These are phyloP conservation scores for Calonectria pauciramosa DNA, from an alignment of 2,329 filamentous ascomycete genomes.

Conservation along the genomic window DNA sequence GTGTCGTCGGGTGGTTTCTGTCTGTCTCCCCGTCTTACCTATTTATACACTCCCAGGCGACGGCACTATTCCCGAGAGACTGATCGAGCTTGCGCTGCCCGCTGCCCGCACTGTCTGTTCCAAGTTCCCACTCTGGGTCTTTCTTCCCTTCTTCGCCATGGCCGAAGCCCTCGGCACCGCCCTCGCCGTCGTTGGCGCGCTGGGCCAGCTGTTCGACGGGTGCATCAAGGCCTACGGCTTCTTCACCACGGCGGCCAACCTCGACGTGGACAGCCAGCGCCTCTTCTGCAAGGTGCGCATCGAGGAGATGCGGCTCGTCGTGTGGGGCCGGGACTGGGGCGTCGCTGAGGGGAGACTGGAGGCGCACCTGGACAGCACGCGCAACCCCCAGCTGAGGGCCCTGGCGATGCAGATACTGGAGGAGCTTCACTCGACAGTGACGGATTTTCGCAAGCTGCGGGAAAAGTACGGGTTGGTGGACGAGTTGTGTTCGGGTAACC, in stretches of 20 bases:
- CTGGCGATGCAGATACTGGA: slow-evolving; percentile 58
- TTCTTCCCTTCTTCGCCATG: slow-evolving; percentile 26
- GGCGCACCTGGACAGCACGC: slow-evolving; percentile 54
- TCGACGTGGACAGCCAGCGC: slow-evolving; percentile 59
- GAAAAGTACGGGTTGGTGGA: slow-evolving; percentile 58
- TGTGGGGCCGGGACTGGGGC: slow-evolving; percentile 64
- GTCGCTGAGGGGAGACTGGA: slow-evolving; percentile 61
- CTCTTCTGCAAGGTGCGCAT: slow-evolving; percentile 63
- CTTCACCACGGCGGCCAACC: slow-evolving; percentile 58
- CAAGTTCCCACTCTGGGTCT: slow-evolving; percentile 53
- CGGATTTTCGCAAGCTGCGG: slow-evolving; percentile 58
- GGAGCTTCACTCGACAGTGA: slow-evolving; percentile 60
- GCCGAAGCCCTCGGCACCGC: slow-evolving; percentile 59
- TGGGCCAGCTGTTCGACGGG: slow-evolving; percentile 62
- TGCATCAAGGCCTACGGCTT: slow-evolving; percentile 61
- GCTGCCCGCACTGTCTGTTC: slow-evolving; percentile 78
- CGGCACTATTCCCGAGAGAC: not conserved
- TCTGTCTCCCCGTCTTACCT: not conserved
- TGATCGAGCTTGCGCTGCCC: slow-evolving; percentile 54
- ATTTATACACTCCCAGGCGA: not conserved
- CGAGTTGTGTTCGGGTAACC: slow-evolving; percentile 34
- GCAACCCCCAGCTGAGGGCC: slow-evolving; percentile 53
- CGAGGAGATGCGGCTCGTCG: slow-evolving; percentile 62
- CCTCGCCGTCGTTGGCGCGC: slow-evolving; percentile 58
- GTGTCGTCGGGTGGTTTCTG: not conserved